Percentiles rank a stretch among this genome's conserved stretches.
These are phyloP conservation scores for Mycena galericulata DNA, from an alignment of 768 basidiomycete species.

Conservation along the genomic window DNA sequence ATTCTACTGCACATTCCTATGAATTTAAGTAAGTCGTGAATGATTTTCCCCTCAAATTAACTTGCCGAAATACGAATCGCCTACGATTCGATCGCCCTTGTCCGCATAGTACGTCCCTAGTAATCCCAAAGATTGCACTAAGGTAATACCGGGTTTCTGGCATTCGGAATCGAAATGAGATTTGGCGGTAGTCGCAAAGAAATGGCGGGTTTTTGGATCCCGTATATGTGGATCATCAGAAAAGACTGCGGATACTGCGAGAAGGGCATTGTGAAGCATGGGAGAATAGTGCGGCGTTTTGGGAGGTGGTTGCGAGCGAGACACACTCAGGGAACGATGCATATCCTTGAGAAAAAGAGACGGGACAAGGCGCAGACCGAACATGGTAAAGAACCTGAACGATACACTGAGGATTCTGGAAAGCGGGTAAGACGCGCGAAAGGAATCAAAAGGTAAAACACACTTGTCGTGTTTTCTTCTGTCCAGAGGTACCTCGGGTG, in stretches of 20 bases:
- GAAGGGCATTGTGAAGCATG: conserved; percentile 63
- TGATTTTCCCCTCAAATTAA: not conserved
- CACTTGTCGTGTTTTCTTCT: conserved; percentile 38
- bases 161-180: conserved; percentile 32
- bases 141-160: conserved; percentile 35
- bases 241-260: conserved; percentile 39
- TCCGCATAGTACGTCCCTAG: conserved; percentile 36
- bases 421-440: not conserved
- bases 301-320: conserved; percentile 37
- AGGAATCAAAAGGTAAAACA: not conserved
- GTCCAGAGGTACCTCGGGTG: conserved; percentile 1
- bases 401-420: conserved; percentile 50
- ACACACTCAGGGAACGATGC: conserved; percentile 48
- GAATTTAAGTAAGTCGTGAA: not conserved
- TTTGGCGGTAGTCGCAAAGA: conserved; percentile 32
- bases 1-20: conserved; percentile 23
- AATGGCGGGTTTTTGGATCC: conserved; percentile 27
- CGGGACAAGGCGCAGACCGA: conserved; percentile 54
- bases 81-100: conserved; percentile 32
- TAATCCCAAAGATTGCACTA: conserved; percentile 38
- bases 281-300: conserved; percentile 60
- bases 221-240: conserved; percentile 36
- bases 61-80: conserved; percentile 34
- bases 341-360: conserved; percentile 56
- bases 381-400: conserved; percentile 54